A percentile compares a stretch with the other conserved stretches of the same genome.
phyloP scores from a whole-genome alignment of 768 basidiomycete genomes.

The Arthromyces matolae region DNA sequence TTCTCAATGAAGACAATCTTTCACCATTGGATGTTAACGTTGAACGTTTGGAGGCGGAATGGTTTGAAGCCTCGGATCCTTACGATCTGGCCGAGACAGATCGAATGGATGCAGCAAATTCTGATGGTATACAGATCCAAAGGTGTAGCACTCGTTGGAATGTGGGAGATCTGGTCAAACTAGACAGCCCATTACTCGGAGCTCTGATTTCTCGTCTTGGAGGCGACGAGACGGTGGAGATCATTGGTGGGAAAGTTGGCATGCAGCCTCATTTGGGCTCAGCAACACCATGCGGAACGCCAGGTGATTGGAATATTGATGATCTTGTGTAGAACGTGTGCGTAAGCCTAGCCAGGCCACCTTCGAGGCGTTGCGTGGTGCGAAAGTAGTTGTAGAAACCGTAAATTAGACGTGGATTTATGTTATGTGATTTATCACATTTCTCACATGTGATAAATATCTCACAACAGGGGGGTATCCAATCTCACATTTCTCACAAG shows the following conservation, averaged over 20 bases:
- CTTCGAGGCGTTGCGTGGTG: neutral
- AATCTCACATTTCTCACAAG: neutral
- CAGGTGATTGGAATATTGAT: conserved; percentile 1
- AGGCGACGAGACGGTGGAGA: neutral
- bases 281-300: neutral
- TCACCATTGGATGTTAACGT: neutral
- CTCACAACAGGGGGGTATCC: neutral
- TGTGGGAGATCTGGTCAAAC: neutral
- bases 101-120: neutral
- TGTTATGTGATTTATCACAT: neutral
- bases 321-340: neutral
- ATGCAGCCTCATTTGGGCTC: neutral
- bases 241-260: neutral
- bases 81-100: conserved; percentile 3
- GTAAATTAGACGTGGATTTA: too few species aligned
- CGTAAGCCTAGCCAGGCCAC: neutral
- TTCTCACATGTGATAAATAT: neutral
- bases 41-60: neutral
- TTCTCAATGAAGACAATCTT: conserved; percentile 4
- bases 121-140: neutral
- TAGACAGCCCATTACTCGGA: neutral
- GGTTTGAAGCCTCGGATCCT: neutral
- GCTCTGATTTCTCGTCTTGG: neutral
- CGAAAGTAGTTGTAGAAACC: neutral
- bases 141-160: conserved; percentile 3